A percentile compares a stretch with the other conserved stretches of the same genome.
phyloP scores from a whole-genome alignment of 805 yeast species.

The Kazachstania bromeliacearum region DNA sequence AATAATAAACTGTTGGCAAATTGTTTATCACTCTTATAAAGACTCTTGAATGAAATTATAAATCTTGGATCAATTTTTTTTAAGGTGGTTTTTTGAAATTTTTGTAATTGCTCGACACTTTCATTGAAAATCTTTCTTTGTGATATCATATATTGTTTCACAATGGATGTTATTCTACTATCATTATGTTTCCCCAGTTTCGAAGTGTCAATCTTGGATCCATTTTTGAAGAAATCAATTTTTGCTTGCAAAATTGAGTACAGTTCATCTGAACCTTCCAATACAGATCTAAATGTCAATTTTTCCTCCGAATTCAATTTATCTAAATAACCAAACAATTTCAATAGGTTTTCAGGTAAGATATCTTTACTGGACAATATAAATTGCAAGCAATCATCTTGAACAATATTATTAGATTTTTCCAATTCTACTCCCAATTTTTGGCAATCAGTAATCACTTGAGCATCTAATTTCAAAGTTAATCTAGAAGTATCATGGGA shows the following conservation, averaged over 20 bases:
- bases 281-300: constrained; percentile 42
- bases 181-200: constrained; percentile 17
- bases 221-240: constrained; percentile 30
- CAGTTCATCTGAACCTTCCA: constrained; percentile 54
- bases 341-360: constrained; percentile 38
- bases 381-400: constrained; percentile 33
- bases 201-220: constrained; percentile 21
- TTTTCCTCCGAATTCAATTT: constrained; percentile 40
- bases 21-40: constrained; percentile 44
- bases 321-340: constrained; percentile 47
- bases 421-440: constrained; percentile 34
- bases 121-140: constrained; percentile 41
- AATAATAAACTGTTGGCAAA: constrained; percentile 47
- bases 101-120: constrained; percentile 32
- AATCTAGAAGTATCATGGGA: constrained; percentile 50
- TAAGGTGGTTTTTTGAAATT: constrained; percentile 29
- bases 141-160: constrained; percentile 38
- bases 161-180: constrained; percentile 20
- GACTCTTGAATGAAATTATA: constrained; percentile 42
- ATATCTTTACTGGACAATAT: constrained; percentile 27
- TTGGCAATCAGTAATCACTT: constrained; percentile 25
- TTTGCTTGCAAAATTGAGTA: constrained; percentile 45
- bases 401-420: constrained; percentile 29
- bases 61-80: constrained; percentile 34
- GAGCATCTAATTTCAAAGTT: constrained; percentile 42